A percentile compares a stretch with the other conserved stretches of the same genome.
Evolutionary conservation across 2,329 filamentous ascomycete species (phyloP).

Genomic region (Chaetomiaceae sp.): DNA sequence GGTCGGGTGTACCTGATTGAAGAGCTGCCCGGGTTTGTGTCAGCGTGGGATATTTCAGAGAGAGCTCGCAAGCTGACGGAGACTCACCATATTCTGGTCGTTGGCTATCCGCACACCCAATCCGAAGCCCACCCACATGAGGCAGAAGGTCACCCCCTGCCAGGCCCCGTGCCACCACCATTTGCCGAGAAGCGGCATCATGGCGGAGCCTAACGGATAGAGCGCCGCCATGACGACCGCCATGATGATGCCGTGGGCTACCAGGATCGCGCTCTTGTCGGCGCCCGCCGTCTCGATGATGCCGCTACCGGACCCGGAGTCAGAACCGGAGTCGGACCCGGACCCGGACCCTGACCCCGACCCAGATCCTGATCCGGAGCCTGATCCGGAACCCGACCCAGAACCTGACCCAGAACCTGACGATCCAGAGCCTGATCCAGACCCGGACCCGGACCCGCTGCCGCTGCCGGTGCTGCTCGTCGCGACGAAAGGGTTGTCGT

Average conservation of each 20-base stretch:
- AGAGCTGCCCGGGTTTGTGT: conserved; percentile 37
- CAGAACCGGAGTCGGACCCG: conserved; percentile 9
- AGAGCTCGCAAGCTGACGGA: too few species aligned
- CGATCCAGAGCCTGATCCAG: too few species aligned
- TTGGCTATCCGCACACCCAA: conserved; percentile 46
- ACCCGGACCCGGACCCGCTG: neutral
- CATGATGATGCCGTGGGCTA: conserved; percentile 55
- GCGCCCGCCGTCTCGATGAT: conserved; percentile 12
- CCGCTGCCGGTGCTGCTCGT: neutral
- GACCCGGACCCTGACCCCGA: conserved; percentile 1
- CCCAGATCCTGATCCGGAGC: too few species aligned
- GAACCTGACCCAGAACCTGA: too few species aligned
- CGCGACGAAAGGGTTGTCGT: conserved; percentile 47
- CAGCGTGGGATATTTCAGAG: too few species aligned
- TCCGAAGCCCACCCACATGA: conserved; percentile 56
- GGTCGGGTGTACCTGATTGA: conserved; percentile 46
- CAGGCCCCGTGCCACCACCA: conserved; percentile 53
- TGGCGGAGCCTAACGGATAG: conserved; percentile 53
- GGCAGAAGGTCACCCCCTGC: conserved; percentile 48
- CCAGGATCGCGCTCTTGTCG: conserved; percentile 24
- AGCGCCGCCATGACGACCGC: conserved; percentile 51
- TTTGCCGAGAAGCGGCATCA: conserved; percentile 54
- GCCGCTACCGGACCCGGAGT: conserved; percentile 16
- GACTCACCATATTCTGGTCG: conserved; percentile 36
- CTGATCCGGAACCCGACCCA: too few species aligned